Evolutionary conservation across 768 basidiomycete genomes (phyloP), one percentile per base, ranked within the genome.

Genomic region (Dioszegia aurantiaca): DNA sequence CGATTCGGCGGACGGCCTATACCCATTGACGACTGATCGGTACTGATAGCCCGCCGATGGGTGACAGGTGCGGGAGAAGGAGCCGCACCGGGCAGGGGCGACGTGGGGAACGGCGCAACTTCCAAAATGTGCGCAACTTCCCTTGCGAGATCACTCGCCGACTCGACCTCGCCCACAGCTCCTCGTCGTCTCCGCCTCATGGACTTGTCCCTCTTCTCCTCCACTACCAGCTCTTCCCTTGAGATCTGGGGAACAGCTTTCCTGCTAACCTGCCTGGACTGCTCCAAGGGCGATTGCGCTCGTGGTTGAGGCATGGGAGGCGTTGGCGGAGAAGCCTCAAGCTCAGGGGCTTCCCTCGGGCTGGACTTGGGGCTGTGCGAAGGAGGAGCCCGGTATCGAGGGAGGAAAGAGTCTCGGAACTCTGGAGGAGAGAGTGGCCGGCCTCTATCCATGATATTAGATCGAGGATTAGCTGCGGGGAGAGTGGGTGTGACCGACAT

Each of bases 381-480:
- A 26, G 37, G 23, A 9, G 42, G 43, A 33, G 27, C 40, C 23
- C 41, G 40, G 24, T 28, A 43, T 12, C 31, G 40, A 12, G 55
- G 37, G 37, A 56, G 21, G 47, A 48, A 56, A 47, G 48, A 49
- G 19, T 59, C 58, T 14, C 41, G 54, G 53, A 58, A 71, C 27
- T 68, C 63, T 3, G 67, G 63, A 9, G 67, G 52, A 12, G 65
- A 56, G 19, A 68, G 48, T 6, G 70, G 70, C 58, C 70, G 51
- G 21, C 65, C 65, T 4, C 67, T 60, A 56, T 72, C 58, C 40
- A 72, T 61, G 4, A 69, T 56, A 36, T 59, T 64, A 19, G 17
- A 21, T 8, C 31, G 41, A 31, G 54, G 41, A 24, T 21, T 26
- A 19, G 37, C 37, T 4, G 47, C 16, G 27, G 37, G 37, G 24